phyloP scores from a whole-genome alignment of 768 basidiomycete genomes.

The Psilocybe subaeruginosa region DNA sequence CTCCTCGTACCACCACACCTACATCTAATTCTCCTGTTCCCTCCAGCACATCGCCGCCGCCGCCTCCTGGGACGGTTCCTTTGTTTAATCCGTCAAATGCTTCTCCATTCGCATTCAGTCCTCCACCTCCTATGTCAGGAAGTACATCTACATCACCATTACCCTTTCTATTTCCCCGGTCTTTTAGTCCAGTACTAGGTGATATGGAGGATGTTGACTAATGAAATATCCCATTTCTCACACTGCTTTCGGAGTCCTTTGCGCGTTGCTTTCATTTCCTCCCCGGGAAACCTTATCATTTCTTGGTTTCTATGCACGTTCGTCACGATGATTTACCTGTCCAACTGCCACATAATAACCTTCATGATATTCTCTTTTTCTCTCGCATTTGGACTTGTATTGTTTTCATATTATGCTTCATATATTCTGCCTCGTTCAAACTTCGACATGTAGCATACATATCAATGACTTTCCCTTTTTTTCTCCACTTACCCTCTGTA shows the following conservation, averaged over 20 bases:
- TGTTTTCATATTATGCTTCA: neutral
- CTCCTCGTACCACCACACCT: neutral
- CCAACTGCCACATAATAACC: no score
- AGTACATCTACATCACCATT: neutral
- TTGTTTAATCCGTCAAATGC: neutral
- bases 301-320: neutral
- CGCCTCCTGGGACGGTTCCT: neutral
- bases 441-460: neutral
- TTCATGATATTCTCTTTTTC: neutral
- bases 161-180: conserved; percentile 13
- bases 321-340: neutral
- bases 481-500: no score
- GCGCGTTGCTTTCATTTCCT: neutral
- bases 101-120: neutral
- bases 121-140: neutral
- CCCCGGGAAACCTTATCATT: neutral
- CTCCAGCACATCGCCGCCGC: neutral
- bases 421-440: neutral
- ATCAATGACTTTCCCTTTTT: neutral
- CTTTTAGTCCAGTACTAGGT: conserved; percentile 14
- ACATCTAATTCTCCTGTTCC: neutral
- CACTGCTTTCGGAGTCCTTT: no score
- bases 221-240: neutral
- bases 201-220: conserved; percentile 30
- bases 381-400: neutral